Percentiles rank a stretch among this genome's conserved stretches.
Evolutionary conservation across 768 basidiomycete genomes (phyloP).

Genomic region (Phylloporus sp.): DNA sequence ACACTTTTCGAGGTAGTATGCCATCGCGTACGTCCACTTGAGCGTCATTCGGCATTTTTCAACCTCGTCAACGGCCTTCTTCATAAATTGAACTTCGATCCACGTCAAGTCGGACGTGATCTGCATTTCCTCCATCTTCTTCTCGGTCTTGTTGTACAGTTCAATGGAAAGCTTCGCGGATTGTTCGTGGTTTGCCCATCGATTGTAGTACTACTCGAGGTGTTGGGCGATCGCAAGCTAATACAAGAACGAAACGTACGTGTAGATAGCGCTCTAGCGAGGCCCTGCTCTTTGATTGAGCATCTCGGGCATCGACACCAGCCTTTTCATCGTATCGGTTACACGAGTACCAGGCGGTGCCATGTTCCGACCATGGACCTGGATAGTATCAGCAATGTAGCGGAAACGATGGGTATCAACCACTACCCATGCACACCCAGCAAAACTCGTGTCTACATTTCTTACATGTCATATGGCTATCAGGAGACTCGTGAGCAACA

Average conservation of each 20-base stretch:
- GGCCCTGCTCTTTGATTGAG: conserved; percentile 84
- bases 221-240: background rate
- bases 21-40: conserved; percentile 99
- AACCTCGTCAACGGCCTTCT: conserved; percentile 93
- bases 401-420: conserved; percentile 13
- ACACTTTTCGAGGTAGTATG: conserved; percentile 86
- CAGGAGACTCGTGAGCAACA: conserved; percentile 9
- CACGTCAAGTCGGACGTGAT: conserved; percentile 86
- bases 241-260: conserved; percentile 42
- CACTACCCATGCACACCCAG: conserved; percentile 96
- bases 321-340: conserved; percentile 94
- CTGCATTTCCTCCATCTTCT: conserved; percentile 99
- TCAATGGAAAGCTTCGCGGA: conserved; percentile 95
- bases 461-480: conserved; percentile 99
- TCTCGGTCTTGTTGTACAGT: conserved; percentile 91
- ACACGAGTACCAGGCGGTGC: conserved; percentile 97
- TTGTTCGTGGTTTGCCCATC: conserved; percentile 99
- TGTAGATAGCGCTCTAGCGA: conserved; percentile 95
- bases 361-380: conserved; percentile 97
- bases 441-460: conserved; percentile 99
- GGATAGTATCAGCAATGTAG: conserved; percentile 20
- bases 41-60: conserved; percentile 89
- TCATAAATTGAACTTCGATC: conserved; percentile 99
- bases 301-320: conserved; percentile 83
- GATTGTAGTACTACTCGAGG: conserved; percentile 86